A percentile compares a stretch with the other conserved stretches of the same genome.
These are phyloP conservation scores for Didymella arachidicola DNA, from an alignment of 2,329 filamentous ascomycete species.

Conservation along the genomic window DNA sequence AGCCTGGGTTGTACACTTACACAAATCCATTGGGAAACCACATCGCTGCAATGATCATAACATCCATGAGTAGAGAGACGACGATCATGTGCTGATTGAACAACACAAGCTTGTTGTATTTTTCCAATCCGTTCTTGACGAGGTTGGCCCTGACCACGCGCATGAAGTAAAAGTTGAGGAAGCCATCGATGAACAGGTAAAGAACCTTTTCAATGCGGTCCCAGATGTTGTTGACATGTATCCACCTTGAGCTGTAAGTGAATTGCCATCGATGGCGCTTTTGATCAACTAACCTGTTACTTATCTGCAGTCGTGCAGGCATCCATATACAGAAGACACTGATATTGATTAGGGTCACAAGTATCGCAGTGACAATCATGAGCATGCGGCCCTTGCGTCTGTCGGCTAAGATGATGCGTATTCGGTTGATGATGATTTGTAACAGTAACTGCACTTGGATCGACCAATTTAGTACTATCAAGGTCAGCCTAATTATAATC, in stretches of 20 bases:
- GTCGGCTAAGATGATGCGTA: constrained; percentile 36
- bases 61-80: constrained; percentile 38
- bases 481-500: constrained; percentile 9
- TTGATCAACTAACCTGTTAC: constrained; percentile 15
- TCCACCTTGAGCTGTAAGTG: constrained; percentile 20
- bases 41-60: constrained; percentile 54
- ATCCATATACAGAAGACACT: constrained; percentile 43
- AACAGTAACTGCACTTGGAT: constrained; percentile 42
- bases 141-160: constrained; percentile 35
- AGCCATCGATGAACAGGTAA: constrained; percentile 34
- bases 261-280: accelerated
- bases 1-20: constrained; percentile 27
- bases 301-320: constrained; percentile 38
- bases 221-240: constrained; percentile 37
- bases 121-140: constrained; percentile 36
- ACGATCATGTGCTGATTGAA: constrained; percentile 41
- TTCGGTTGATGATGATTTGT: constrained; percentile 43
- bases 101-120: constrained; percentile 37
- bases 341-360: constrained; percentile 40
- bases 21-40: constrained; percentile 52
- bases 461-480: constrained; percentile 34
- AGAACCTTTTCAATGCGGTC: constrained; percentile 40
- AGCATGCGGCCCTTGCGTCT: constrained; percentile 25
- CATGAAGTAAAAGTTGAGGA: constrained; percentile 41
- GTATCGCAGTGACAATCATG: constrained; percentile 24